Evolutionary conservation across 352 stramenopile genomes (phyloP).

Genomic region (Halophytophthora batemanensis): DNA sequence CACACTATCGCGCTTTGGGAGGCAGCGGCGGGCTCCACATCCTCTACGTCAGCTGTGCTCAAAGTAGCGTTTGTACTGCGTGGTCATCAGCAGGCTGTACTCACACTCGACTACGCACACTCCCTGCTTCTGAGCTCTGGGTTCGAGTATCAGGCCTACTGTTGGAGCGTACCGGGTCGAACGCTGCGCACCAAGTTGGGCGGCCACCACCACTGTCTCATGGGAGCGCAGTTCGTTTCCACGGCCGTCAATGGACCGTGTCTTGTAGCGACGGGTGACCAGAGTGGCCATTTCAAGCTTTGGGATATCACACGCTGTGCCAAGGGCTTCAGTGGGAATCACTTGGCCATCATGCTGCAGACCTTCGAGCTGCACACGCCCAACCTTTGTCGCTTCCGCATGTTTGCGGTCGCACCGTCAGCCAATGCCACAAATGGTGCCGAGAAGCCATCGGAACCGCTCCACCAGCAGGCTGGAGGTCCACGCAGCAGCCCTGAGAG

Average conservation of each 20-base stretch:
- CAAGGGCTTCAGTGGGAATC: constrained; percentile 33
- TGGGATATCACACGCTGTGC: constrained; percentile 71
- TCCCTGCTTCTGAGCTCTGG: constrained; percentile 64
- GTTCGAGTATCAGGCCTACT: constrained; percentile 82
- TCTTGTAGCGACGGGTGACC: constrained; percentile 65
- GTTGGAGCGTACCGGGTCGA: constrained; percentile 59
- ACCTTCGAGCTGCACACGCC: constrained; percentile 46
- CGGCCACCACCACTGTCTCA: constrained; percentile 66
- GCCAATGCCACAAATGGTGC: not conserved
- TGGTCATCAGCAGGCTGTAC: constrained; percentile 61
- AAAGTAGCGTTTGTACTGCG: constrained; percentile 55
- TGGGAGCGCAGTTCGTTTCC: constrained; percentile 66
- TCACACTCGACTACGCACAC: constrained; percentile 58
- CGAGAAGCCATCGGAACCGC: constrained; percentile 14
- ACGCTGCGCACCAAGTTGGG: constrained; percentile 49
- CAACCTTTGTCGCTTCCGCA: constrained; percentile 42
- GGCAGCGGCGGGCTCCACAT: constrained; percentile 27
- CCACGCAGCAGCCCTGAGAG: constrained; percentile 11
- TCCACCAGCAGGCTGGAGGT: constrained; percentile 7
- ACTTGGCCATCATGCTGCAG: constrained; percentile 34
- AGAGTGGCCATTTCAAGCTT: constrained; percentile 69
- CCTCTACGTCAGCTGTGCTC: constrained; percentile 21
- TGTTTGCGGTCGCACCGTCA: constrained; percentile 29
- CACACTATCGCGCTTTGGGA: constrained; percentile 74
- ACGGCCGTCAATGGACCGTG: constrained; percentile 14